A percentile compares a stretch with the other conserved stretches of the same genome.
Conservation (phyloP, 2,329 filamentous ascomycete genomes). For the Penicillium sp. region DNA sequence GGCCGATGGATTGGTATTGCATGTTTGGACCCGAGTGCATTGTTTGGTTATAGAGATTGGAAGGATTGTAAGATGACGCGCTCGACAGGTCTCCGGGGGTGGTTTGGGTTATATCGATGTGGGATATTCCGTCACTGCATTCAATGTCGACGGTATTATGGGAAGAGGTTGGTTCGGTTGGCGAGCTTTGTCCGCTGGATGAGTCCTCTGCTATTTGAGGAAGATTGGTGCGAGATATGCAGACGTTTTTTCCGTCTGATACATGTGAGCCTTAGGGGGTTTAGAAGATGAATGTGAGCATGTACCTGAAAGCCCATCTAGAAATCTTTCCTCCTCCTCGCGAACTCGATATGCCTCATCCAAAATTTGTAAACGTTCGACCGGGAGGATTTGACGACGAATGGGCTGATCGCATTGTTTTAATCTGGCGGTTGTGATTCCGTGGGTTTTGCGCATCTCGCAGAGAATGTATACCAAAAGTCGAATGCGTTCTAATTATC, state of each 20-base stretch:
- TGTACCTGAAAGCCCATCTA: constrained; percentile 39
- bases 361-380: constrained; percentile 36
- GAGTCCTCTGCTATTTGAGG: constrained; percentile 23
- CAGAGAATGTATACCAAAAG: constrained; percentile 43
- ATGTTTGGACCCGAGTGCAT: constrained; percentile 3
- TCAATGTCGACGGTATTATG: constrained; percentile 9
- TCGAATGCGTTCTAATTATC: constrained; percentile 35
- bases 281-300: background rate
- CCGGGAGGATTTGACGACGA: constrained; percentile 36
- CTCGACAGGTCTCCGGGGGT: constrained; percentile 5
- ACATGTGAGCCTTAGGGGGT: constrained; percentile 1
- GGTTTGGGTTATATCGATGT: constrained; percentile 3
- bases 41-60: constrained; percentile 8
- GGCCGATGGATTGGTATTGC: constrained; percentile 9
- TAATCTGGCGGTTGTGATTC: constrained; percentile 39
- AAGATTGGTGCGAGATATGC: constrained; percentile 29
- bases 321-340: constrained; percentile 39
- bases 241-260: constrained; percentile 28
- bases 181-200: constrained; percentile 15
- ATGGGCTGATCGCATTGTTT: constrained; percentile 42
- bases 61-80: constrained; percentile 1
- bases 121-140: background rate
- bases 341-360: constrained; percentile 44
- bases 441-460: constrained; percentile 35
- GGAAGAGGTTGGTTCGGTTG: constrained; percentile 10